Conservation (phyloP, 2,329 filamentous ascomycete genomes). For the Fusarium sp. region DNA sequence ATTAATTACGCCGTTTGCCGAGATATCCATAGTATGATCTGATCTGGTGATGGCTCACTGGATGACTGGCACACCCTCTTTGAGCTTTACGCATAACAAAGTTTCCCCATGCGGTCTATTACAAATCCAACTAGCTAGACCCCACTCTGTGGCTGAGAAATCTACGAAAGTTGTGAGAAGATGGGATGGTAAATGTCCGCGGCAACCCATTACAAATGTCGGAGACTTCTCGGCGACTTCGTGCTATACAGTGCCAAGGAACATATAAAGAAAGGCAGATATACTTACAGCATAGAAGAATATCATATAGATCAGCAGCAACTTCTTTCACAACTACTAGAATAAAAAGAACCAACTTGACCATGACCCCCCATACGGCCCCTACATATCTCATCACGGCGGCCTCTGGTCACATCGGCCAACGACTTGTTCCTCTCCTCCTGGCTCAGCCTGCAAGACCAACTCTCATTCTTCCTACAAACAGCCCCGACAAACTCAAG, state of each 20-base stretch:
- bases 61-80: background rate
- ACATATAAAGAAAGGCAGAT: background rate
- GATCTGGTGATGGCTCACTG: background rate
- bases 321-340: too few relatives aligned
- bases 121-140: background rate
- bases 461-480: slow-evolving; percentile 17
- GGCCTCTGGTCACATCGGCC: slow-evolving; percentile 22
- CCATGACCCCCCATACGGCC: background rate
- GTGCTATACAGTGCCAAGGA: background rate
- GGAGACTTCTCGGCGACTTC: background rate
- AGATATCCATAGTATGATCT: background rate
- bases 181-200: background rate
- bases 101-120: background rate
- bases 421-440: slow-evolving; percentile 25
- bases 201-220: background rate
- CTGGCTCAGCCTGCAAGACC: slow-evolving; percentile 10
- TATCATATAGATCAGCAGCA: too few relatives aligned
- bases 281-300: background rate
- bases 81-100: background rate
- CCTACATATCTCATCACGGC: slow-evolving; percentile 28
- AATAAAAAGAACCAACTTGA: background rate
- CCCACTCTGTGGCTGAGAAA: background rate
- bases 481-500: slow-evolving; percentile 6
- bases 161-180: background rate
- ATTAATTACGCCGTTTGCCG: background rate